Evolutionary conservation across 768 basidiomycete species (phyloP), one percentile per base, ranked within the genome.

Genomic region (Suillus fuscotomentosus): DNA sequence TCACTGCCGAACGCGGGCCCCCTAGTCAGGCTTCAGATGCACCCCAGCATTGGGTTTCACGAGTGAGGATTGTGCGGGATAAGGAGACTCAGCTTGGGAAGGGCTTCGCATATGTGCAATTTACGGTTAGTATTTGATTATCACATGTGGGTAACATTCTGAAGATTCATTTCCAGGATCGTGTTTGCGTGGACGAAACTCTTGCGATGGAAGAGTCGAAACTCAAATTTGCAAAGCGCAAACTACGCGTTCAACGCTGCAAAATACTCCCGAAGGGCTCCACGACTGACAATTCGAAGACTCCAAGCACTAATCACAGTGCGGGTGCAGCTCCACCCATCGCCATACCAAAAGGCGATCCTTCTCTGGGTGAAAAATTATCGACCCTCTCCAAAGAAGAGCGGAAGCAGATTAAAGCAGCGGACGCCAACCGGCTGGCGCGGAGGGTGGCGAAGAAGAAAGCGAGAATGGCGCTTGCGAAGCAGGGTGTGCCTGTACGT

Each of bases 81-180:
- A 88, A 87, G 69, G 94, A 92, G 64, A 97, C 94, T 1, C 94
- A 95, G 69, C 84, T 98, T 15, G 97, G 96, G 14, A 97, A 97
- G 77, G 96, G 96, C 5, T 96, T 98, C 74, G 94, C 91, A 11
- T 97, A 98, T 71, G 88, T 99, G 22, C 89, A 94, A 69, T 93
- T 98, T 67, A 74, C 80, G 63, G 97, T 97, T 55, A 53, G 66
- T 65, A 27, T n/a, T 0, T 41, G 22, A 36, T 63, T 56, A 31
- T 48, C 20, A 3, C 55, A 34, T 54, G 60, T 20, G 20, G 4
- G 7, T 17, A 17, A 39, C 31, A 17, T 24, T 45, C 43, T 67
- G 63, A 69, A 41, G 27, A 6, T 9, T 20, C 20, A 53, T 4
- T 51, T 42, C 9, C 68, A 99, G 96, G 94, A 97, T 68, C 88